phyloP scores from a whole-genome alignment of 192 early-diverging fungal species.

The Gryganskiella cystojenkinii region DNA sequence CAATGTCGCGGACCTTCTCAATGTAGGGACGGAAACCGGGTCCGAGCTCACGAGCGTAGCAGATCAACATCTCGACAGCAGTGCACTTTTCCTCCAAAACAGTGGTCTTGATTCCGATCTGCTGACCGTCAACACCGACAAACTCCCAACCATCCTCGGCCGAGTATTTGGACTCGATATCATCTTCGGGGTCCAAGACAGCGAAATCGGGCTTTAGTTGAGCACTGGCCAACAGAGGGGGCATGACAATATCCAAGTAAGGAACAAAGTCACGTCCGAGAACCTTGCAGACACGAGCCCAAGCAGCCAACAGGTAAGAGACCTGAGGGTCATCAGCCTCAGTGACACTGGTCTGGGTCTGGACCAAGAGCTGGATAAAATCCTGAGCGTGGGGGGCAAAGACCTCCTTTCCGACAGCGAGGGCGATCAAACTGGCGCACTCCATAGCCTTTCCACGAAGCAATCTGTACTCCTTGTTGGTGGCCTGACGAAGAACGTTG shows the following conservation, averaged over 20 bases:
- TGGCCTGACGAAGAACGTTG: conserved; percentile 86
- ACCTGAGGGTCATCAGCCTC: conserved; percentile 95
- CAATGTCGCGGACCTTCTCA: conserved; percentile 83
- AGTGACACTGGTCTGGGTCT: conserved; percentile 81
- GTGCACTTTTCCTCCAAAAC: conserved; percentile 98
- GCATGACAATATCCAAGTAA: conserved; percentile 91
- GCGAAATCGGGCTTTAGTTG: conserved; percentile 94
- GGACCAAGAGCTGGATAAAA: conserved; percentile 84
- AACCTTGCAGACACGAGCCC: conserved; percentile 97
- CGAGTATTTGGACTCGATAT: conserved; percentile 85
- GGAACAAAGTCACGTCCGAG: conserved; percentile 95
- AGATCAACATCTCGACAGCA: conserved; percentile 97
- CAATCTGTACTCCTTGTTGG: conserved; percentile 86
- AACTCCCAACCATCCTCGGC: conserved; percentile 99
- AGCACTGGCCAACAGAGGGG: conserved; percentile 88
- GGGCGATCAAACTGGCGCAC: conserved; percentile 94
- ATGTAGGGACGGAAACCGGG: conserved; percentile 90
- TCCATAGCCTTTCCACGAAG: conserved; percentile 98
- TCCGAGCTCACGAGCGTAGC: conserved; percentile 93
- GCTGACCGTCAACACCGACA: conserved; percentile 90
- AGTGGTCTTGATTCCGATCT: conserved; percentile 95
- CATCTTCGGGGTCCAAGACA: conserved; percentile 84
- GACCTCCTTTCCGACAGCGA: conserved; percentile 92
- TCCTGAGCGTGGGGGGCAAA: conserved; percentile 83
- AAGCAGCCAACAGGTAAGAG: conserved; percentile 92